A percentile compares a stretch with the other conserved stretches of the same genome.
These are phyloP conservation scores for Penicillium lividum DNA, from an alignment of 495 filamentous ascomycete species.

Conservation along the genomic window DNA sequence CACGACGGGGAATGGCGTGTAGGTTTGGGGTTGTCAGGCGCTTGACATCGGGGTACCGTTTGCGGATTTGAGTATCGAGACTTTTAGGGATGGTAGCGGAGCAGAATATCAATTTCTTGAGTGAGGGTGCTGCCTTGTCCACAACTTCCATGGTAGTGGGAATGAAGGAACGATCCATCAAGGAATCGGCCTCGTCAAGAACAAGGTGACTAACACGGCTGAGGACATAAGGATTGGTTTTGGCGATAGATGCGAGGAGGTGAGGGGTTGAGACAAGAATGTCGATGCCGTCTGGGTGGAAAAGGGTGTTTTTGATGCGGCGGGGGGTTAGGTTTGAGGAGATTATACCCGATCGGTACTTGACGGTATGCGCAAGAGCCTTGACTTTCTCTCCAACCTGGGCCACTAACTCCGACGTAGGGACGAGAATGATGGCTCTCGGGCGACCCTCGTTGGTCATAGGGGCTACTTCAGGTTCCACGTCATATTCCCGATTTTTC, in stretches of 20 bases:
- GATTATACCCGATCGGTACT: conserved; percentile 77
- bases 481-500: conserved; percentile 49
- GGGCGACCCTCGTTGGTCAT: conserved; percentile 72
- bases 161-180: conserved; percentile 88
- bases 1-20: conserved; percentile 90
- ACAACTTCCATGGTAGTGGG: conserved; percentile 79
- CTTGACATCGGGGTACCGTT: conserved; percentile 76
- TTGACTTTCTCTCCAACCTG: conserved; percentile 83
- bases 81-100: conserved; percentile 93
- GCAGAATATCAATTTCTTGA: conserved; percentile 90
- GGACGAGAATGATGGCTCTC: conserved; percentile 83
- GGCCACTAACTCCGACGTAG: conserved; percentile 88
- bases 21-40: conserved; percentile 92
- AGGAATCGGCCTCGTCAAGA: conserved; percentile 92
- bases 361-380: conserved; percentile 74
- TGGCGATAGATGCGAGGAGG: conserved; percentile 79
- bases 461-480: conserved; percentile 56
- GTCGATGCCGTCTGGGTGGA: conserved; percentile 79
- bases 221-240: conserved; percentile 84
- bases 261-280: conserved; percentile 86
- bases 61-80: conserved; percentile 78
- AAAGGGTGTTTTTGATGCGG: conserved; percentile 85
- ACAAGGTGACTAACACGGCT: conserved; percentile 84
- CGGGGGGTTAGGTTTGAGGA: conserved; percentile 71
- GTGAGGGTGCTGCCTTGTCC: conserved; percentile 70